phyloP scores from a whole-genome alignment of 345 rosid species.

The Rhodomyrtus tomentosa region DNA sequence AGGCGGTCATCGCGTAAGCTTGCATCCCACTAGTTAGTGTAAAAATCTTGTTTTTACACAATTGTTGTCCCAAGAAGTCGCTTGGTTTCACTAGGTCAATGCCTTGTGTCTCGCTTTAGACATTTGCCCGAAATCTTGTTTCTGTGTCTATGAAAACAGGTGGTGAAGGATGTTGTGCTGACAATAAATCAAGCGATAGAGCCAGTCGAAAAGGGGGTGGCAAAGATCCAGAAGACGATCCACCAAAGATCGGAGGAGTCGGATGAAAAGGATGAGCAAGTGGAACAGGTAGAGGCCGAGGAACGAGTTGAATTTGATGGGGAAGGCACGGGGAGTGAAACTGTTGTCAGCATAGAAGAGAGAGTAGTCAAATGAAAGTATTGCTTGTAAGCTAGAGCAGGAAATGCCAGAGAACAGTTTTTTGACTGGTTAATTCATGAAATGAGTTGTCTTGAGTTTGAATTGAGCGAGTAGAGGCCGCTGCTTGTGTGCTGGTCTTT shows the following conservation, averaged over 20 bases:
- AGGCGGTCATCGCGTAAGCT: constrained; percentile 64
- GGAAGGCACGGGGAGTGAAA: neutral
- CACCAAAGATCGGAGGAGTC: constrained; percentile 27
- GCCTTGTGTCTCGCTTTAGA: neutral
- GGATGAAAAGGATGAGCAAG: constrained; percentile 14
- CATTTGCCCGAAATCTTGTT: neutral
- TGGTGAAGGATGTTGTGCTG: constrained; percentile 65
- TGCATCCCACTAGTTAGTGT: neutral
- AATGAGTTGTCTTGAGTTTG: neutral
- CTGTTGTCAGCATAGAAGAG: neutral
- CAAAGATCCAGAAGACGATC: constrained; percentile 58
- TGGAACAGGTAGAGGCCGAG: constrained; percentile 23
- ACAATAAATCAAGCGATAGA: constrained; percentile 86
- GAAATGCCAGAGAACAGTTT: neutral
- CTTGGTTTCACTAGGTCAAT: neutral
- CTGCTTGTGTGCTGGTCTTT: neutral
- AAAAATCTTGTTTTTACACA: neutral
- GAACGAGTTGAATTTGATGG: constrained; percentile 6
- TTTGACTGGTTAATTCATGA: neutral
- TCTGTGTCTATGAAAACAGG: constrained; percentile 14
- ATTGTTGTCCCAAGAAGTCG: neutral
- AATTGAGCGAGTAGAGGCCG: neutral
- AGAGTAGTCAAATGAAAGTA: neutral
- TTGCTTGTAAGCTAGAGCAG: neutral
- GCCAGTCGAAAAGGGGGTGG: constrained; percentile 80